Base-by-base conservation (phyloP, 768 basidiomycete species). In the Russula emetica region DNA sequence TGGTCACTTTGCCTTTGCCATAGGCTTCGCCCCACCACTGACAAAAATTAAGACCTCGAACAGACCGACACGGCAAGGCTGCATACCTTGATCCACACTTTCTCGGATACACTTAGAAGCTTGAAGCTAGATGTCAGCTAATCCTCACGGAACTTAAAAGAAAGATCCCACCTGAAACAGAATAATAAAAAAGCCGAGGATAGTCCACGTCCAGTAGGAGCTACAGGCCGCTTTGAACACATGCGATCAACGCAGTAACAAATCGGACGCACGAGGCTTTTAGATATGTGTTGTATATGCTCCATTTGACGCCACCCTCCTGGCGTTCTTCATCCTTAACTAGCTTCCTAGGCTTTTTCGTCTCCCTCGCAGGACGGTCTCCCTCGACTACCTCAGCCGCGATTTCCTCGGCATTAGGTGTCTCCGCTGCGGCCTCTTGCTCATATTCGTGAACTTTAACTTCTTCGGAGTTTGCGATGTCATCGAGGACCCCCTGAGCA, bases 261-360 rank as follows among this genome's bases (percentile, higher is more conserved):
- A 13, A 47, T 28, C 24, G 54, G 52, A 80, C 85, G 53, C 64
- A 88, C 86, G 88, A 87, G 20, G 85, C 87, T 71, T 83, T 79
- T 63, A 93, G 71, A 70, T 94, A 91, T 7, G 79, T 77, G 69
- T 78, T 78, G 70, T 83, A 83, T 30, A 81, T 80, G 14, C 76
- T 74, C 88, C 90, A 92, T 70, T 90, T 91, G 34, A 95, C 92
- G 42, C 86, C 85, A 0, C 93, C 94, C 1, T 80, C 80, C 66
- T 90, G 89, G 50, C 92, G 73, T 63, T 91, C 86, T 71, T 94
- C 92, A 54, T 93, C 92, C 71, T 92, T 86, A 61, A 93, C 74
- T 13, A 93, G 74, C 69, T 90, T 88, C 32, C 85, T 76, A 0
- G 89, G 86, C 66, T 85, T 88, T 75, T 86, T 92, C 13, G 67